Conservation (phyloP, 441 rosid species). For the Brassica balearica region DNA sequence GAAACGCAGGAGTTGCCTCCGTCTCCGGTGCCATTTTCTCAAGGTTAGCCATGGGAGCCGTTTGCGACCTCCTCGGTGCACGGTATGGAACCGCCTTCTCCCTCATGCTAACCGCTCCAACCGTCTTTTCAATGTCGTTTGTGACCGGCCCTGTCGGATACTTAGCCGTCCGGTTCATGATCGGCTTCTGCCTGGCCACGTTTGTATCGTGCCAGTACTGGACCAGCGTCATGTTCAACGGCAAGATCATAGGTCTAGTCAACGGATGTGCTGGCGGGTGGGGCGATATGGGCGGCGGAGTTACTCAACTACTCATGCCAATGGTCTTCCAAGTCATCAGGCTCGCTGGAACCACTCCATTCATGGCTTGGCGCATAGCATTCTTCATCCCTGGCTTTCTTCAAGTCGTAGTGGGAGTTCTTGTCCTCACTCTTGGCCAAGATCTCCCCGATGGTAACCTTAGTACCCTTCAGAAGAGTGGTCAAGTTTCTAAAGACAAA, state of each 20-base stretch:
- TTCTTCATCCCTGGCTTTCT: conserved; percentile 80
- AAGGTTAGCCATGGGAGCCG: conserved; percentile 76
- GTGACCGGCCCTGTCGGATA: conserved; percentile 60
- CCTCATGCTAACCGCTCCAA: conserved; percentile 73
- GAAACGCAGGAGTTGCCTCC: conserved; percentile 82
- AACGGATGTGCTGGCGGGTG: conserved; percentile 86
- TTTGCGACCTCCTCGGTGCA: conserved; percentile 76
- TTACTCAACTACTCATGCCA: conserved; percentile 84
- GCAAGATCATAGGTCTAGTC: conserved; percentile 77
- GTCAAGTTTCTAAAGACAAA: conserved; percentile 66
- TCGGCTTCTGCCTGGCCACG: conserved; percentile 82
- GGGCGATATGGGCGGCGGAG: conserved; percentile 92
- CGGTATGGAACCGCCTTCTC: conserved; percentile 75
- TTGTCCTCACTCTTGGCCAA: conserved; percentile 75
- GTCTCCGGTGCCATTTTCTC: conserved; percentile 83
- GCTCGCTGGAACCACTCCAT: conserved; percentile 69
- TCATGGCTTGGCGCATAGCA: conserved; percentile 88
- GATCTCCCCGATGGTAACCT: conserved; percentile 90
- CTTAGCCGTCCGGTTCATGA: conserved; percentile 76
- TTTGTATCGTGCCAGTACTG: conserved; percentile 87
- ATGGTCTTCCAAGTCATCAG: conserved; percentile 61
- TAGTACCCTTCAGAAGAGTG: conserved; percentile 65
- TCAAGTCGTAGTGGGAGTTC: conserved; percentile 62
- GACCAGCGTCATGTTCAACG: conserved; percentile 88
- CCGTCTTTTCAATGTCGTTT: conserved; percentile 77